Evolutionary conservation across 345 rosid genomes (phyloP).

Genomic region (Trapa bicornis): DNA sequence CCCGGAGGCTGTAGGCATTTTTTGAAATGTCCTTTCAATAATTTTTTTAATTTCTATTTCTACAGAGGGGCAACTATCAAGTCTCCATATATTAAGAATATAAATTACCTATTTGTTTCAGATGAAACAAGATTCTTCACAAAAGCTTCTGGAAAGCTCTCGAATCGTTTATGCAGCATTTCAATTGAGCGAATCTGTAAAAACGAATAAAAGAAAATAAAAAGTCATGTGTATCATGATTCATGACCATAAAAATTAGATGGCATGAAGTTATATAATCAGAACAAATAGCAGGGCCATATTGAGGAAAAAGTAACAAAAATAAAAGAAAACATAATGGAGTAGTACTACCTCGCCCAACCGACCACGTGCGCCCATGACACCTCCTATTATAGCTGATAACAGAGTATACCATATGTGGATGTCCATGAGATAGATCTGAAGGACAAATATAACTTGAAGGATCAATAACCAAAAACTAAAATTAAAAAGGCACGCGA

Average conservation of each 20-base stretch:
- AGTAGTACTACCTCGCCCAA: constrained; percentile 72
- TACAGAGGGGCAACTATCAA: neutral
- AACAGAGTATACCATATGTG: constrained; percentile 88
- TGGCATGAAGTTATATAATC: neutral
- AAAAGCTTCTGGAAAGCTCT: constrained; percentile 94
- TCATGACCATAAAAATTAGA: neutral
- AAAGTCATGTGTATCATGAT: constrained; percentile 6
- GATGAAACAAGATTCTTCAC: constrained; percentile 69
- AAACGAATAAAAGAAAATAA: constrained; percentile 9
- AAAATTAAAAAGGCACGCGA: neutral
- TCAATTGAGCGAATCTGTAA: constrained; percentile 81
- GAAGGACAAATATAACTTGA: constrained; percentile 1
- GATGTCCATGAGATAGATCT: constrained; percentile 96
- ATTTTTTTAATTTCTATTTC: too few species aligned
- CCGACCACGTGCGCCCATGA: constrained; percentile 97
- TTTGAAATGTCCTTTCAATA: too few species aligned
- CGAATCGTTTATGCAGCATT: constrained; percentile 96
- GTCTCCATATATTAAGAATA: neutral
- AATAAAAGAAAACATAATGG: neutral
- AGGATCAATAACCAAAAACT: neutral
- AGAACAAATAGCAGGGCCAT: neutral
- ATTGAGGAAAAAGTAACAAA: neutral
- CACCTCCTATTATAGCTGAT: constrained; percentile 93
- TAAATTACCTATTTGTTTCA: constrained; percentile 41
- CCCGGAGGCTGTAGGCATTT: too few species aligned